Conservation (phyloP, 257 asterid genomes). For the Forsythia viridissima region DNA sequence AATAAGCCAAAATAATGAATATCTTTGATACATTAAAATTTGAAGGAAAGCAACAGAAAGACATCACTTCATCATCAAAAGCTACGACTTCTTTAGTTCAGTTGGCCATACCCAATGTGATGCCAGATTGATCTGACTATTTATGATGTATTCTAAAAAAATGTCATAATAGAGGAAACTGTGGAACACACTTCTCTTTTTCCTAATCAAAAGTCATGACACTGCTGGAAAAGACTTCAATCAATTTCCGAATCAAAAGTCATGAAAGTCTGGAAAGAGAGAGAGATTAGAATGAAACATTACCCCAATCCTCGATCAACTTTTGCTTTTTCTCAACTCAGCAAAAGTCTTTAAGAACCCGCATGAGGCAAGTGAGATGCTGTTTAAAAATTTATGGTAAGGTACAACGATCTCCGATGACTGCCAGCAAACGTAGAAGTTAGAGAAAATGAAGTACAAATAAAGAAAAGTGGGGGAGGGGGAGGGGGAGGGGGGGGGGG, state of each 20-base stretch:
- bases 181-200: neutral
- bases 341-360: neutral
- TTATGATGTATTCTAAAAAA: neutral
- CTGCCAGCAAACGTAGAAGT: too few species aligned
- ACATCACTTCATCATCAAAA: neutral
- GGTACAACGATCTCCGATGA: too few species aligned
- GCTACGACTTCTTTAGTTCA: neutral
- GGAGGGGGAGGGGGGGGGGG: too few species aligned
- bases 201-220: too few species aligned
- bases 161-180: too few species aligned
- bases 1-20: neutral
- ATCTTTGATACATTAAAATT: neutral
- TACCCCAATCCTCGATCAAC: constrained; percentile 1
- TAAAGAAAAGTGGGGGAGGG: too few species aligned
- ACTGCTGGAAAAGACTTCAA: neutral
- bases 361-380: too few species aligned
- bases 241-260: neutral
- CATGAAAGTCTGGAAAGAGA: neutral
- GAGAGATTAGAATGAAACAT: neutral
- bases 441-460: too few species aligned
- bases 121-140: neutral
- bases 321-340: neutral
- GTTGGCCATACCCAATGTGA: neutral
- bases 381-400: too few species aligned
- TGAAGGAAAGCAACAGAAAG: too few species aligned